Evolutionary conservation across 768 basidiomycete genomes (phyloP).

Genomic region (Tremella fuciformis): DNA sequence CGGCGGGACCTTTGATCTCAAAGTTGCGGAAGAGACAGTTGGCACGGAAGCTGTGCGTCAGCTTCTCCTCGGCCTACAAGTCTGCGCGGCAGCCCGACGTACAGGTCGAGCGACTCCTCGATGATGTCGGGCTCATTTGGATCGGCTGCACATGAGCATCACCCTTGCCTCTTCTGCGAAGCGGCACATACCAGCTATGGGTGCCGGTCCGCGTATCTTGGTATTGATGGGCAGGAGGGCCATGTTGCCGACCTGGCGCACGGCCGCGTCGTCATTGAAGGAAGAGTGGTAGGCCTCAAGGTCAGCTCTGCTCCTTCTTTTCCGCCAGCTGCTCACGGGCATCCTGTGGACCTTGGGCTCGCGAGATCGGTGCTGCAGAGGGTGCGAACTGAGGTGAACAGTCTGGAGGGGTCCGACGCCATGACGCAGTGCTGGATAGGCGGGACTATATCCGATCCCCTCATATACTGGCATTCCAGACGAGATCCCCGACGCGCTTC

Average conservation of each 20-base stretch:
- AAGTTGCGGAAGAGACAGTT: constrained; percentile 99
- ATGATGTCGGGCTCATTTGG: constrained; percentile 78
- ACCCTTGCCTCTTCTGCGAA: neutral
- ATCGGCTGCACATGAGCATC: constrained; percentile 61
- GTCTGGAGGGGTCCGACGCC: too few relatives aligned
- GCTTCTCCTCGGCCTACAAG: neutral
- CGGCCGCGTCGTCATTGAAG: constrained; percentile 72
- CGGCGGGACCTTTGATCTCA: constrained; percentile 95
- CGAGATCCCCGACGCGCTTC: too few relatives aligned
- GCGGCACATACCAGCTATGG: constrained; percentile 54
- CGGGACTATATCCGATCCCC: neutral
- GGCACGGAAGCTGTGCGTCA: constrained; percentile 67
- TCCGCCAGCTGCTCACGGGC: constrained; percentile 19
- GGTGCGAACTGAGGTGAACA: neutral
- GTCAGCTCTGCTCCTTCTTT: neutral
- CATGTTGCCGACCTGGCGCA: constrained; percentile 82
- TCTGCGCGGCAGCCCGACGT: constrained; percentile 8
- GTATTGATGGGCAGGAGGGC: constrained; percentile 86
- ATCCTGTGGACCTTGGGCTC: constrained; percentile 12
- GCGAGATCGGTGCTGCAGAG: neutral
- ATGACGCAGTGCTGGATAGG: neutral
- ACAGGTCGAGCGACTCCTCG: constrained; percentile 88
- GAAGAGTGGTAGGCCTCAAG: constrained; percentile 90
- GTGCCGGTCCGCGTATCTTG: constrained; percentile 87
- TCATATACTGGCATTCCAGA: neutral